Conservation (phyloP, 2,329 filamentous ascomycete species). For the Dactylellina drechsleri region DNA sequence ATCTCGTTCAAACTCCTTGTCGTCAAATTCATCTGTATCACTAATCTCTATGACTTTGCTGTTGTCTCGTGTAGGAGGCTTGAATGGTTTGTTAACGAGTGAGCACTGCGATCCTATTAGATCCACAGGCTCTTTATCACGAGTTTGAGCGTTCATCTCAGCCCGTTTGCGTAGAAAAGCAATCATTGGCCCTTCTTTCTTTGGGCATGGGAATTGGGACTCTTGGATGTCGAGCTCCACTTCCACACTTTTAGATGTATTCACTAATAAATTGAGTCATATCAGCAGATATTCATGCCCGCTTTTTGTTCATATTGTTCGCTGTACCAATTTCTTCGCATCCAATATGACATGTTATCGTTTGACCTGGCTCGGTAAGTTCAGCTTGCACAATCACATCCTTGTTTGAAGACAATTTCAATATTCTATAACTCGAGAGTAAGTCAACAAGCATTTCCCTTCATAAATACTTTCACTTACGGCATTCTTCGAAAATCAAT, state of each 20-base stretch:
- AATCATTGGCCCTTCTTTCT: conserved; percentile 36
- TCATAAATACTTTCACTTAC: conserved; percentile 60
- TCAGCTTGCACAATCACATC: conserved; percentile 71
- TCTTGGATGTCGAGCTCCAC: conserved; percentile 30
- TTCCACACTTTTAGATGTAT: conserved; percentile 37
- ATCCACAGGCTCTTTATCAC: conserved; percentile 15
- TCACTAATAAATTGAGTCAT: conserved; percentile 13
- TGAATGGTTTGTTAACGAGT: conserved; percentile 49
- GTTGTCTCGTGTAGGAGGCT: conserved; percentile 25
- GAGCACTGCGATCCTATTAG: conserved; percentile 17
- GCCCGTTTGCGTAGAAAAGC: conserved; percentile 37
- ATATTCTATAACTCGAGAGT: conserved; percentile 71
- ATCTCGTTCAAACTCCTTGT: conserved; percentile 36
- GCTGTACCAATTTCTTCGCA: conserved; percentile 81
- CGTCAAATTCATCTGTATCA: conserved; percentile 39
- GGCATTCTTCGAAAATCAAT: conserved; percentile 74
- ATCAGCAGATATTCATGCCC: background rate
- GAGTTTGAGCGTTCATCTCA: background rate
- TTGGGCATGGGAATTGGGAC: conserved; percentile 33
- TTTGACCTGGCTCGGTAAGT: conserved; percentile 67
- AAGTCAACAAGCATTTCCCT: conserved; percentile 45
- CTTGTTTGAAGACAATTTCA: conserved; percentile 71
- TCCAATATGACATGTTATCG: conserved; percentile 75
- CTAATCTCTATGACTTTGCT: background rate
- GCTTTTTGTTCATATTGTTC: conserved; percentile 36